Percentiles rank a stretch among this genome's conserved stretches.
These are phyloP conservation scores for Candida sp. DNA, from an alignment of 1,139 yeast genomes.

Conservation along the genomic window DNA sequence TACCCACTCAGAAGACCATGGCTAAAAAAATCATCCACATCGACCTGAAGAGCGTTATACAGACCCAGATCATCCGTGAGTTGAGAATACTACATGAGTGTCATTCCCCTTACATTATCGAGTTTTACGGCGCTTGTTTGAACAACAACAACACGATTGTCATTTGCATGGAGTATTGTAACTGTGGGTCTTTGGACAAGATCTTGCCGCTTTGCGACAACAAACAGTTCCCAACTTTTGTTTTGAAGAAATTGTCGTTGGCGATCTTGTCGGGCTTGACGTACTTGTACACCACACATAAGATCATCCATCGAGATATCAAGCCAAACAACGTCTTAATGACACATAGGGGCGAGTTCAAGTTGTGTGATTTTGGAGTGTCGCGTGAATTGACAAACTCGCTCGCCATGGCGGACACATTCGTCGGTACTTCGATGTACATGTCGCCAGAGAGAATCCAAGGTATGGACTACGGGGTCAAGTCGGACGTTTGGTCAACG, in stretches of 20 bases:
- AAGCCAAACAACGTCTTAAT: constrained; percentile 66
- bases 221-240: constrained; percentile 57
- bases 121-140: constrained; percentile 88
- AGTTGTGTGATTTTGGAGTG: constrained; percentile 94
- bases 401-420: constrained; percentile 84
- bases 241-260: constrained; percentile 74
- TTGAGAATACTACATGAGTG: constrained; percentile 92
- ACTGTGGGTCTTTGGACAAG: constrained; percentile 90
- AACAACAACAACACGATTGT: constrained; percentile 69
- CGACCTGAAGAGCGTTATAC: constrained; percentile 81
- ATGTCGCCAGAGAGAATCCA: constrained; percentile 99
- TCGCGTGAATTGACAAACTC: constrained; percentile 90
- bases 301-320: constrained; percentile 85
- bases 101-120: constrained; percentile 80
- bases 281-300: constrained; percentile 79
- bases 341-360: constrained; percentile 80
- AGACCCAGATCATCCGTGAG: constrained; percentile 88
- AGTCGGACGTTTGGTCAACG: constrained; percentile 96
- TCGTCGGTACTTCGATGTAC: constrained; percentile 96
- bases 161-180: constrained; percentile 96
- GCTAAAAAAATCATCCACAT: constrained; percentile 90
- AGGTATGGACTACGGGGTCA: constrained; percentile 90
- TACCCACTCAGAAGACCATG: constrained; percentile 88
- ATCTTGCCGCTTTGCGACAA: constrained; percentile 59
- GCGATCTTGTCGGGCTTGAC: constrained; percentile 82